phyloP scores from a whole-genome alignment of 176 grass and related monocot genomes.

The Urochloa ruziziensis region DNA sequence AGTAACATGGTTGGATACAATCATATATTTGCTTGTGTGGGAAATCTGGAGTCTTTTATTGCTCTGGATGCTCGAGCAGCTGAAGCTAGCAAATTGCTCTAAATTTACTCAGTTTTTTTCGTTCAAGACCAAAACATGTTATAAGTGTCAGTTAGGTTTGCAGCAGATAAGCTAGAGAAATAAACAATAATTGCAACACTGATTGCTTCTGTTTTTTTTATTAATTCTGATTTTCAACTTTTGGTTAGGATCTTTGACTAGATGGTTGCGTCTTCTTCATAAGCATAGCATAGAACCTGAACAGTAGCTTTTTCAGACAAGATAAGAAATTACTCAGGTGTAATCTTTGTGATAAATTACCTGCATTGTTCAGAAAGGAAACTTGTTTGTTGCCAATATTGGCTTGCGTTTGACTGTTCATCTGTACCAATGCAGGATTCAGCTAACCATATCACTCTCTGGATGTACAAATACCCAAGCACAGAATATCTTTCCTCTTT shows the following conservation, averaged over 20 bases:
- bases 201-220: constrained; percentile 1
- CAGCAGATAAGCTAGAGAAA: background rate
- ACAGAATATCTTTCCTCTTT: constrained; percentile 67
- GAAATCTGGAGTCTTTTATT: background rate
- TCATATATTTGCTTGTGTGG: background rate
- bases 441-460: constrained; percentile 79
- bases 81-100: background rate
- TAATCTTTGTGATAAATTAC: constrained; percentile 25
- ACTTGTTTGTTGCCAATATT: constrained; percentile 16
- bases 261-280: background rate
- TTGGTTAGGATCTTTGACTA: constrained; percentile 1
- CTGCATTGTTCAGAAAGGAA: background rate
- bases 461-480: constrained; percentile 55
- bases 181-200: background rate
- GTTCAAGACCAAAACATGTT: background rate
- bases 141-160: constrained; percentile 11
- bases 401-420: background rate
- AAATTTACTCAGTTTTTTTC: background rate
- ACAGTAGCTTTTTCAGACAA: background rate
- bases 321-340: background rate
- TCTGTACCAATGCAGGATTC: constrained; percentile 63
- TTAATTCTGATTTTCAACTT: background rate
- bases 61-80: background rate
- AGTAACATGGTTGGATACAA: background rate
- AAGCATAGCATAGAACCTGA: background rate